Conservation (phyloP, 805 yeast genomes). For the Metschnikowia lochheadii region DNA sequence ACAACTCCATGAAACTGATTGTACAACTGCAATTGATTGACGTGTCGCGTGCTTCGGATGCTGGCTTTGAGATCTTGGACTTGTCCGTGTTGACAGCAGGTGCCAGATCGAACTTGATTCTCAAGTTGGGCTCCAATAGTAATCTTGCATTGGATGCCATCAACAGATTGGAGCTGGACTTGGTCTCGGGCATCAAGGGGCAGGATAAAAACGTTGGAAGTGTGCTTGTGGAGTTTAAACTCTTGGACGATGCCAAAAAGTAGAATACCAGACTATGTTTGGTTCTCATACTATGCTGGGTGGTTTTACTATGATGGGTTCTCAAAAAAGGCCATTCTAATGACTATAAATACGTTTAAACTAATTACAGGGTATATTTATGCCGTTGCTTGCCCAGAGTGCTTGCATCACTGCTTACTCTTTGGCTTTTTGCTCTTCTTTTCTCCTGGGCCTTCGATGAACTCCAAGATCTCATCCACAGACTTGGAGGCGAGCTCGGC, state of each 20-base stretch:
- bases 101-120: conserved; percentile 46
- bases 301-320: too few relatives aligned
- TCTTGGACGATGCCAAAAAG: neutral
- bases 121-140: conserved; percentile 25
- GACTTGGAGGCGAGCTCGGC: conserved; percentile 61
- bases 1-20: conserved; percentile 36
- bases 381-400: neutral
- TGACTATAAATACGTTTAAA: conserved; percentile 2
- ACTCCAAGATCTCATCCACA: conserved; percentile 67
- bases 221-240: conserved; percentile 15
- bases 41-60: conserved; percentile 22
- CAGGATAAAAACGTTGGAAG: conserved; percentile 15
- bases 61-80: conserved; percentile 34
- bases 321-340: neutral
- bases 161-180: conserved; percentile 12
- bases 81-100: conserved; percentile 54
- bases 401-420: conserved; percentile 5
- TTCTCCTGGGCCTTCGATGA: conserved; percentile 50
- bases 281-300: too few relatives aligned
- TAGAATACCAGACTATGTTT: neutral
- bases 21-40: conserved; percentile 29
- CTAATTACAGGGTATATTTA: conserved; percentile 3
- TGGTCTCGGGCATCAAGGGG: conserved; percentile 11
- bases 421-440: conserved; percentile 7
- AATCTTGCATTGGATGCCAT: conserved; percentile 16